Evolutionary conservation across 495 filamentous ascomycete genomes (phyloP), one percentile per base, ranked within the genome.

Genomic region (Talaromyces adpressus): DNA sequence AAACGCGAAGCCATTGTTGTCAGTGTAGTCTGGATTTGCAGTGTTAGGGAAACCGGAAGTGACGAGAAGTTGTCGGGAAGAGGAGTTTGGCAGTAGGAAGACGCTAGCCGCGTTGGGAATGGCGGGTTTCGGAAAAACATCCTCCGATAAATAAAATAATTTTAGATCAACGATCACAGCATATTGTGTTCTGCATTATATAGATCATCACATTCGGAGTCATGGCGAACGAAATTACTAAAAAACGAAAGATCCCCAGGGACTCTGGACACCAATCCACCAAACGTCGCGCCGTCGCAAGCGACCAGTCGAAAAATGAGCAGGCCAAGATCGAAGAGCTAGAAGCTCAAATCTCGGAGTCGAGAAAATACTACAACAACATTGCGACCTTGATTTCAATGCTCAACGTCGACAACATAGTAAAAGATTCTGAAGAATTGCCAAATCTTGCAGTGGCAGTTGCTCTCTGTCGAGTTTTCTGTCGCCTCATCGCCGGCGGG

Each of bases 1-100:
- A 97, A 82, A 82, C 92, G 90, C 76, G 91, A 94, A 83, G 91
- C 92, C 93, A 97, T 97, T 89, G 83, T 87, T 84, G 68, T 70
- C 72, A 27, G n/a, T 29, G 72, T 73, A 69, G 63, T 25, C 62
- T 70, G 73, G 72, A 69, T 63, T 67, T 64, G 70, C 71, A 67
- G 69, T 71, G 70, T 71, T 75, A 74, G 75, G 65, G 73, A 75
- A 58, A 78, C 75, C 71, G 73, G 73, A 75, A 78, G 65, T 70
- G 73, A 79, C 73, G 73, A 80, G 78, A 70, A 67, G 71, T 74
- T 67, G 73, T 81, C 75, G 74, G 76, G 71, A 79, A 92, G 95
- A 91, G 89, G 95, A 91, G 89, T 92, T 81, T 94, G 91, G 60
- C 90, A 86, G 45, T 88, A 85, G 89, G 91, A 91, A 96, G 69